Conservation (phyloP, 2,329 filamentous ascomycete species). For the Zarea fungicola region DNA sequence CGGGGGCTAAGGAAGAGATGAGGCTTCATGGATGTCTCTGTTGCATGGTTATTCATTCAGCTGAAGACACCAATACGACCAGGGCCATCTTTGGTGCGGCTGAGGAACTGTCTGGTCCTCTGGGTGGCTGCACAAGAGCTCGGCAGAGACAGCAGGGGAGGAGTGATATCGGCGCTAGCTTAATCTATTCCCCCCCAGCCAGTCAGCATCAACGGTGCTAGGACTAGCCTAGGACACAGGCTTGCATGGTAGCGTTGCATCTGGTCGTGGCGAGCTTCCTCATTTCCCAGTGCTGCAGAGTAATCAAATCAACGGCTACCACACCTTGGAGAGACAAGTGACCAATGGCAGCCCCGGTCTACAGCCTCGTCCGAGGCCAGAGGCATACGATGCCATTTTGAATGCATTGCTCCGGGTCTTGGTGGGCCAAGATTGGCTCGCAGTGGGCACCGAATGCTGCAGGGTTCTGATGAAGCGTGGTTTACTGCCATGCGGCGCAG, state of each 20-base stretch:
- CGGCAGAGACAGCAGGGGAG: not conserved
- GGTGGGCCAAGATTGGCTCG: constrained; percentile 2
- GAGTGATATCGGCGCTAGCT: constrained; percentile 3
- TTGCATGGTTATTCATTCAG: not conserved
- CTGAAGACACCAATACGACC: constrained; percentile 5
- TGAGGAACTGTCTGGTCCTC: constrained; percentile 1
- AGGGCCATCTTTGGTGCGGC: not conserved
- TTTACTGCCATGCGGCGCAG: too few relatives aligned
- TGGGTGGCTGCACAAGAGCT: constrained; percentile 1
- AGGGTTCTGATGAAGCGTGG: too few relatives aligned
- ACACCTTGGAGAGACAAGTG: not conserved
- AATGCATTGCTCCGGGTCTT: constrained; percentile 1
- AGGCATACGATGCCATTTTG: constrained; percentile 1
- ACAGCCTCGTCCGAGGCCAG: not conserved
- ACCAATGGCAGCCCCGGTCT: not conserved
- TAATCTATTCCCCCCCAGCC: constrained; percentile 3
- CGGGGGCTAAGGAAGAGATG: too few relatives aligned
- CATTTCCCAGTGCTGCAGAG: constrained; percentile 3
- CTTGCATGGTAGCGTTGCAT: not conserved
- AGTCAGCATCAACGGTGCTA: not conserved
- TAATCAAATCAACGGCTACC: not conserved
- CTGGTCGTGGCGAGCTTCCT: constrained; percentile 1
- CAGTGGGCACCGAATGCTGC: not conserved
- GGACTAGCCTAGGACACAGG: too few relatives aligned
- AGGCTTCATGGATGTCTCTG: not conserved